A percentile compares a stretch with the other conserved stretches of the same genome.
Conservation (phyloP, 2,329 filamentous ascomycete species). For the Sarocladium brachiariae region DNA sequence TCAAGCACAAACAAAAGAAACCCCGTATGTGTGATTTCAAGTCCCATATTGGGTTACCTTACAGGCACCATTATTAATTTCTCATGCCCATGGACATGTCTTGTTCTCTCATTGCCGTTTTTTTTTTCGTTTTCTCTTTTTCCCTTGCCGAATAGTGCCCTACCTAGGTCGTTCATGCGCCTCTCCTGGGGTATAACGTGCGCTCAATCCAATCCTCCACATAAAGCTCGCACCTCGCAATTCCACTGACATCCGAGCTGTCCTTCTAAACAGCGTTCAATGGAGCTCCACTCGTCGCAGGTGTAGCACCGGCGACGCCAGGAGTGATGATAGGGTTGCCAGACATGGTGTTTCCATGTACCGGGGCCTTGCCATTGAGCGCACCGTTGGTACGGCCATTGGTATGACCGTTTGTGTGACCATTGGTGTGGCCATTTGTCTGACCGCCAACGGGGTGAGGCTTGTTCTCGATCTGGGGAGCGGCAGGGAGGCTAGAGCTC, state of each 20-base stretch:
- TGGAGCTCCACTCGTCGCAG: background rate
- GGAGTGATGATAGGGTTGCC: constrained; percentile 11
- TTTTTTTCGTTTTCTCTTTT: constrained; percentile 2
- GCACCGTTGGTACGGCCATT: constrained; percentile 17
- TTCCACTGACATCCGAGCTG: background rate
- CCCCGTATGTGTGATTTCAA: no score
- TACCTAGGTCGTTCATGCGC: background rate
- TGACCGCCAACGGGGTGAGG: constrained; percentile 15
- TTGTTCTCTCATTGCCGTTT: background rate
- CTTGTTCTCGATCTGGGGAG: constrained; percentile 45
- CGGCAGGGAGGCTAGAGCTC: constrained; percentile 63
- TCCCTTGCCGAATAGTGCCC: background rate
- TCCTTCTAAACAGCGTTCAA: constrained; percentile 4
- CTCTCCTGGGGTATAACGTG: constrained; percentile 3
- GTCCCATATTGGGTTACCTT: no score
- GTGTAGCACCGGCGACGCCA: background rate
- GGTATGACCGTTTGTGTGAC: constrained; percentile 12
- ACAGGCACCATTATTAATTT: background rate
- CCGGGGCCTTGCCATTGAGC: constrained; percentile 4
- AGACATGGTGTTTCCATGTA: constrained; percentile 8
- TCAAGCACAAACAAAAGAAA: no score
- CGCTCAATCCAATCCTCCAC: background rate
- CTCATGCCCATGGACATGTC: no score
- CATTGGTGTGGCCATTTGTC: constrained; percentile 14
- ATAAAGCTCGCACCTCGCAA: background rate